These are phyloP conservation scores for Suillus paluster DNA, from an alignment of 768 basidiomycete genomes.

Conservation along the genomic window DNA sequence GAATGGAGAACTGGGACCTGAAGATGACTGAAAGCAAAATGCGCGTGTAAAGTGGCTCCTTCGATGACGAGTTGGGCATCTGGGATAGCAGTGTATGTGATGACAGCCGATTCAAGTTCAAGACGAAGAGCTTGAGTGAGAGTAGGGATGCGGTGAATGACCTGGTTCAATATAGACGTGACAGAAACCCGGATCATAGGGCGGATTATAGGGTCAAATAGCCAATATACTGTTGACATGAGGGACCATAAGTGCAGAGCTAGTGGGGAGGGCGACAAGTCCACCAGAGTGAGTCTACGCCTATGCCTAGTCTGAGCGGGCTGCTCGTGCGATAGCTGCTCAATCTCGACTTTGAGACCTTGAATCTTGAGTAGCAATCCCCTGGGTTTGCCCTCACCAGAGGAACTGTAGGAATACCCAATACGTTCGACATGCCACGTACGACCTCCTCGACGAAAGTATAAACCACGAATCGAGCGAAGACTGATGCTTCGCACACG, in stretches of 20 bases:
- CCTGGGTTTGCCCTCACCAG: slow-evolving; percentile 48
- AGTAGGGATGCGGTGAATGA: slow-evolving; percentile 68
- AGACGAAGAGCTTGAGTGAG: slow-evolving; percentile 71
- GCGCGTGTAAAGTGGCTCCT: slow-evolving; percentile 55
- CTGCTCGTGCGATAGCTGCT: slow-evolving; percentile 29
- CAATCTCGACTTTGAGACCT: slow-evolving; percentile 59
- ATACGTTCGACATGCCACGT: slow-evolving; percentile 73
- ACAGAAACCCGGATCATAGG: slow-evolving; percentile 62
- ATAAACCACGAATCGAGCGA: slow-evolving; percentile 78
- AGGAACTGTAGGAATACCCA: slow-evolving; percentile 57
- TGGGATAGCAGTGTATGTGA: slow-evolving; percentile 56
- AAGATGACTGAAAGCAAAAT: slow-evolving; percentile 58
- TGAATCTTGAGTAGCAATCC: slow-evolving; percentile 68
- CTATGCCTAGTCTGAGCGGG: slow-evolving; percentile 30
- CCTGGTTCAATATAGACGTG: slow-evolving; percentile 56
- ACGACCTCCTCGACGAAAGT: slow-evolving; percentile 58
- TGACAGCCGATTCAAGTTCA: slow-evolving; percentile 58
- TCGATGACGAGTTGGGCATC: slow-evolving; percentile 56
- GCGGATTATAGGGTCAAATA: slow-evolving; percentile 63
- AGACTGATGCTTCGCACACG: slow-evolving; percentile 76
- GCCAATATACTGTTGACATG: slow-evolving; percentile 41
- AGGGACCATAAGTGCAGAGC: slow-evolving; percentile 38
- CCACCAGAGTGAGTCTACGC: slow-evolving; percentile 49
- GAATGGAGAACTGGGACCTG: slow-evolving; percentile 34
- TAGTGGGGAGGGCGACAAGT: slow-evolving; percentile 40